Percentiles rank a stretch among this genome's conserved stretches.
Conservation (phyloP, 768 basidiomycete genomes). For the Lentinus brumalis region DNA sequence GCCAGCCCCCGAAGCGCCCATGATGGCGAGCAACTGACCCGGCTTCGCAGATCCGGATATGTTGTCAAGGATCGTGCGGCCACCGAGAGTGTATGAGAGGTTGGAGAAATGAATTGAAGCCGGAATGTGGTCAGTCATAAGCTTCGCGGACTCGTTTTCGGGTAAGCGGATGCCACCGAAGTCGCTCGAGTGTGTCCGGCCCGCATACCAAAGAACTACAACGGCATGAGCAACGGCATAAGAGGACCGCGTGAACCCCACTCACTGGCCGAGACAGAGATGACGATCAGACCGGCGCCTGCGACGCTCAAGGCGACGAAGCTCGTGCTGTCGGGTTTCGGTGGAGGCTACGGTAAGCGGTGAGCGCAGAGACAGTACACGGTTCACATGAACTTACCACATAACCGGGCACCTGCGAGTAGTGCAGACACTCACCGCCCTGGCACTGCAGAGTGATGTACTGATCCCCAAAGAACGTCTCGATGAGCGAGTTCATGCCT, state of each 20-base stretch:
- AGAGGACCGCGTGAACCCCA: background rate
- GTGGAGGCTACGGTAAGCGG: conserved; percentile 54
- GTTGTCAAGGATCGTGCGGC: conserved; percentile 70
- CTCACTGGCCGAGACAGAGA: conserved; percentile 63
- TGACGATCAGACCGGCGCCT: conserved; percentile 72
- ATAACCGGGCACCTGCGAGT: conserved; percentile 94
- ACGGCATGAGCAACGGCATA: background rate
- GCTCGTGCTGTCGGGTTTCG: conserved; percentile 77
- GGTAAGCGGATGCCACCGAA: conserved; percentile 77
- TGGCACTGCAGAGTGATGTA: conserved; percentile 87
- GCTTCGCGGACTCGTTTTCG: conserved; percentile 75
- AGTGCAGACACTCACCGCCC: conserved; percentile 93
- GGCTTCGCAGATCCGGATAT: conserved; percentile 85
- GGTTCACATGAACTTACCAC: conserved; percentile 44
- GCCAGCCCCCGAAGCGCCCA: conserved; percentile 96
- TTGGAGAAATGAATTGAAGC: conserved; percentile 90
- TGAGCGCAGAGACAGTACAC: background rate
- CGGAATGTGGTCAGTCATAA: conserved; percentile 94
- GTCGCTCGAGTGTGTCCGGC: conserved; percentile 68
- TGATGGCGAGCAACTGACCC: conserved; percentile 91
- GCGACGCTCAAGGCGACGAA: conserved; percentile 88
- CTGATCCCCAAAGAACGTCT: conserved; percentile 88
- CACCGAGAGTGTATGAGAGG: conserved; percentile 75
- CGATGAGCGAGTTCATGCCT: conserved; percentile 94
- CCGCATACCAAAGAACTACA: conserved; percentile 87